phyloP scores from a whole-genome alignment of 139 green algal genomes.

The Parachlorella kessleri region DNA sequence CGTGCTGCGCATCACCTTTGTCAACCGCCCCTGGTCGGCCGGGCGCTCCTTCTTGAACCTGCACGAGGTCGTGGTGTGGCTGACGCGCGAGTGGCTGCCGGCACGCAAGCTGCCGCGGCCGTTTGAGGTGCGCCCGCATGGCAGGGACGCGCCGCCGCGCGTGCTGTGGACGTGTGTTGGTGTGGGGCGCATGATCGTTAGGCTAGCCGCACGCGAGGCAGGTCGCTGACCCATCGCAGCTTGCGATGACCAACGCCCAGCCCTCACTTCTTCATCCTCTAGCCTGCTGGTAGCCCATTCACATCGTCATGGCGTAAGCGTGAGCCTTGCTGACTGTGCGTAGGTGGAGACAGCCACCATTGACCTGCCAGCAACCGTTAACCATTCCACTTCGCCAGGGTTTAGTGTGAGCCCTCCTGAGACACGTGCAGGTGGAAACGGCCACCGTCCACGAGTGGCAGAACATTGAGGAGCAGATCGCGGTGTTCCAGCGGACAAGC shows the following conservation, averaged over 20 bases:
- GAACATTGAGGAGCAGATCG: not conserved
- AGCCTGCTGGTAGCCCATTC: no score
- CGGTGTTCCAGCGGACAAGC: not conserved
- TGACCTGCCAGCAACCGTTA: no score
- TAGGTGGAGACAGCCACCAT: no score
- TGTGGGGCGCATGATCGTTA: no score
- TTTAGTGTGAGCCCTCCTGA: no score
- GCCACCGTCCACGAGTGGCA: slow-evolving; percentile 2
- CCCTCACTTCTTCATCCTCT: no score
- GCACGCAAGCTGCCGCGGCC: not conserved
- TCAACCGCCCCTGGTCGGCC: not conserved
- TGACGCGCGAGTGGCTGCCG: not conserved
- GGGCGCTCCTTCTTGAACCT: slow-evolving; percentile 6
- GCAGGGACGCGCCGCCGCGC: not conserved
- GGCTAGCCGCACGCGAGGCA: no score
- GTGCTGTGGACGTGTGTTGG: not conserved
- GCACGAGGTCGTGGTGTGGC: not conserved
- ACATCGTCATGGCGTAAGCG: no score
- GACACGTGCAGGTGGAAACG: not conserved
- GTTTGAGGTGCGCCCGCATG: not conserved
- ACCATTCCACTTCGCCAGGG: no score
- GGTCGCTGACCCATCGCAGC: no score
- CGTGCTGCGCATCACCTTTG: slow-evolving; percentile 3
- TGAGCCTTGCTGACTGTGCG: no score
- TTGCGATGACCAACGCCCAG: no score